Evolutionary conservation across 2,329 filamentous ascomycete species (phyloP), one percentile per base, ranked within the genome.

Genomic region (Aspergillus uvarum): DNA sequence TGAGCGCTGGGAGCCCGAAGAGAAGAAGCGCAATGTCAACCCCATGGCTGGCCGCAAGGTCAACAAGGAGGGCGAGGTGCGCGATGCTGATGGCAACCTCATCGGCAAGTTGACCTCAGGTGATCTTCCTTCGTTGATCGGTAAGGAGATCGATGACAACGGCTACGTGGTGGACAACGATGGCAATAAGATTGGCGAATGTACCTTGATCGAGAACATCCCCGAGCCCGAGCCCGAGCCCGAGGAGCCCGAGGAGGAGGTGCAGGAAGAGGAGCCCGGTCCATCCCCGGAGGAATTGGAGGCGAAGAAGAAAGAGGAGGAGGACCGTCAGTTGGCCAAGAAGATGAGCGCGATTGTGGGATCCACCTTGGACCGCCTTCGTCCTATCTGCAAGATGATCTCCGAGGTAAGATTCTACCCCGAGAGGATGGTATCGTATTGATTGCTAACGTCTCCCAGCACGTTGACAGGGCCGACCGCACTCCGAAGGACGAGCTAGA

Each of bases 401-500:
- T 90, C 86, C 4, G 89, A 92, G 64, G 87, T 89, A 83, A 75
- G 83, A 19, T 3, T 12, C 21, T 8, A 42, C 26, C 5, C 16
- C 26, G 24, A 59, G 38, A n/a, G 56, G 21, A 19, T 51, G 24
- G 51, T 56, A 54, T 19, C 7, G 5, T 16, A n/a, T 5, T 16
- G 7, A 16, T 62, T 51, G 63, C 56, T 64, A 63, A 65, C 29
- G 49, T 10, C 24, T 16, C 61, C 49, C 65, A 91, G 85, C 84
- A 89, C 78, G 90, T 96, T 69, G 90, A 96, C 68, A 83, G 82
- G 58, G 91, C 90, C 29, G 91, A 96, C 75, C 85, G 87, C 65
- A 91, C 89, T 29, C 89, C 90, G 48, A 89, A 91, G 76, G 91
- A 96, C 4, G 92, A 96, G 68, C 87, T 94, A 24, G 92, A 97